phyloP scores from a whole-genome alignment of 331 rosid species.

The Quercus tomentella region DNA sequence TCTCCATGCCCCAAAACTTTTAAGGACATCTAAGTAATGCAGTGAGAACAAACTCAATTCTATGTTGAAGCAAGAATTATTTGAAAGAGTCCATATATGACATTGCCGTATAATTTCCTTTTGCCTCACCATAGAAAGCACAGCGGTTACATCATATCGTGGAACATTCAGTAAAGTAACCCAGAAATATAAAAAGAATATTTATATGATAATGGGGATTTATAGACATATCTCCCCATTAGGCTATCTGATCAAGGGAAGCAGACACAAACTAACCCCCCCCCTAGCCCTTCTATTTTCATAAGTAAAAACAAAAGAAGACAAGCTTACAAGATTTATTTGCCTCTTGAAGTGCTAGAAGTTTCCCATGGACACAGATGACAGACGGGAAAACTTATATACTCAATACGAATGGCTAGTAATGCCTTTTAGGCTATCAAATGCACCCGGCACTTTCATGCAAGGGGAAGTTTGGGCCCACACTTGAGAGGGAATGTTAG shows the following conservation, averaged over 20 bases:
- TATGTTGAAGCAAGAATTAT: slow-evolving; percentile 5
- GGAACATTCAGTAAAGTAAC: background rate
- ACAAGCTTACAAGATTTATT: slow-evolving; percentile 83
- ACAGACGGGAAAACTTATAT: slow-evolving; percentile 7
- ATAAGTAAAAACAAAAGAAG: background rate
- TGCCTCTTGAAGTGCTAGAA: slow-evolving; percentile 84
- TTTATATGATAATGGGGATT: background rate
- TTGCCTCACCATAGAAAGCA: slow-evolving; percentile 12
- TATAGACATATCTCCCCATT: no score
- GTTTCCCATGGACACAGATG: slow-evolving; percentile 54
- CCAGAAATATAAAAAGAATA: background rate
- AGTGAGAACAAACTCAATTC: slow-evolving; percentile 18
- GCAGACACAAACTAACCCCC: background rate
- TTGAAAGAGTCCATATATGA: background rate
- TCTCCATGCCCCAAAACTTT: slow-evolving; percentile 95
- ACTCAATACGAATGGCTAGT: no score
- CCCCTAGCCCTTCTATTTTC: background rate
- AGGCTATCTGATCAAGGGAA: background rate
- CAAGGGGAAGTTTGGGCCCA: no score
- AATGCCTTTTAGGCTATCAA: no score
- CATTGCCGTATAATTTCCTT: background rate
- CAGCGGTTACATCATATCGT: no score
- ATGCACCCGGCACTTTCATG: slow-evolving; percentile 7
- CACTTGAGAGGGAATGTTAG: no score
- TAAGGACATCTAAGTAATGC: slow-evolving; percentile 61